A percentile compares a stretch with the other conserved stretches of the same genome.
These are phyloP conservation scores for Metschnikowia shivogae DNA, from an alignment of 805 yeast species.

Conservation along the genomic window DNA sequence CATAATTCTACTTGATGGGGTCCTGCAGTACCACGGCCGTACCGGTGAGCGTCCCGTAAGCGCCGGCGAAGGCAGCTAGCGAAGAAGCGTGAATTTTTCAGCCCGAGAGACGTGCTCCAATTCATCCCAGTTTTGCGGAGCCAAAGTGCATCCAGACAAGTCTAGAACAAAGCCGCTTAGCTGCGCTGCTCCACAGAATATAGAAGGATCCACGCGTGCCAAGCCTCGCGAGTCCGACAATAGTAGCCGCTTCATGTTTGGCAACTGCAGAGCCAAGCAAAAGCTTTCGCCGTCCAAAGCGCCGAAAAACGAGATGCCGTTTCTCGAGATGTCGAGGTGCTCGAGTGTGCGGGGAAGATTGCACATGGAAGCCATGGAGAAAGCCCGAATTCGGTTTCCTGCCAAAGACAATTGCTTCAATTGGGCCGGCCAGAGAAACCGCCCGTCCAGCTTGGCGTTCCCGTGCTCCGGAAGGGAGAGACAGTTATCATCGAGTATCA, in stretches of 20 bases:
- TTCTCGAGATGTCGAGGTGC: constrained; percentile 21
- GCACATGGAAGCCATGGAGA: constrained; percentile 19
- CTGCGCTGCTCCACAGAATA: constrained; percentile 6
- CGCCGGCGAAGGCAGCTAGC: not conserved
- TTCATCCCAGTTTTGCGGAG: constrained; percentile 6
- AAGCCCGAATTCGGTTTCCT: constrained; percentile 20
- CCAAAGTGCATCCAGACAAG: constrained; percentile 8
- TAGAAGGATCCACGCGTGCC: constrained; percentile 7
- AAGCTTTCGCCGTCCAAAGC: constrained; percentile 3
- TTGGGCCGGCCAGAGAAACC: constrained; percentile 23
- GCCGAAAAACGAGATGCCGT: constrained; percentile 15
- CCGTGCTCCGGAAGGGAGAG: not conserved
- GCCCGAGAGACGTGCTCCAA: constrained; percentile 2
- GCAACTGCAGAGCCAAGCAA: constrained; percentile 9
- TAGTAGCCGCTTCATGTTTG: constrained; percentile 10
- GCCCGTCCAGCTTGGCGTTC: not conserved
- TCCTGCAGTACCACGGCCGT: too few species aligned
- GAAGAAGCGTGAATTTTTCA: not conserved
- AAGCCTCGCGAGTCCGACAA: constrained; percentile 9
- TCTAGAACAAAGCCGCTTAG: constrained; percentile 2
- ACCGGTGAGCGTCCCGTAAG: too few species aligned
- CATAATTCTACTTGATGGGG: too few species aligned
- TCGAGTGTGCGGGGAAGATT: constrained; percentile 28
- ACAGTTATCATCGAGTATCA: constrained; percentile 26
- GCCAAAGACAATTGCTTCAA: constrained; percentile 23